A percentile compares a stretch with the other conserved stretches of the same genome.
phyloP scores from a whole-genome alignment of 345 rosid genomes.

The Heritiera littoralis region DNA sequence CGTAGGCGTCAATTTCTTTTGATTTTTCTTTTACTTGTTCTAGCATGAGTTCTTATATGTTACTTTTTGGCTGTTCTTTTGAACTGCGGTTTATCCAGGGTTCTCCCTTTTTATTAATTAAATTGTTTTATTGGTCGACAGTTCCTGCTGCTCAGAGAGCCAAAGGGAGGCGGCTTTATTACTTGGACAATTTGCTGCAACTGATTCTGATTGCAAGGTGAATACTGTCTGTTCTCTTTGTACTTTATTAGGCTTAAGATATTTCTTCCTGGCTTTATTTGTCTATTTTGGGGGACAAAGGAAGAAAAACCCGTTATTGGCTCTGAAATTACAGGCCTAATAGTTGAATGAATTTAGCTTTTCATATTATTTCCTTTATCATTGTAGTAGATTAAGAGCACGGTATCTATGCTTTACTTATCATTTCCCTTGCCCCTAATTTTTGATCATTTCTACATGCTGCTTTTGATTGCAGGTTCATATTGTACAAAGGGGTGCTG shows the following conservation, averaged over 20 bases:
- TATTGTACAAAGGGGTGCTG: slow-evolving; percentile 99
- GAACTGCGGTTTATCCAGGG: neutral
- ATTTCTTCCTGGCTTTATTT: neutral
- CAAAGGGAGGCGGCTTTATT: slow-evolving; percentile 98
- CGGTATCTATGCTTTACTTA: slow-evolving; percentile 3
- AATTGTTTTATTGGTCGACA: slow-evolving; percentile 35
- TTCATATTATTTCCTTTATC: neutral
- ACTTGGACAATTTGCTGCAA: slow-evolving; percentile 98
- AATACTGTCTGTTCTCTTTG: slow-evolving; percentile 14
- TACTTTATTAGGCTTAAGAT: slow-evolving; percentile 6
- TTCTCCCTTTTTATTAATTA: slow-evolving; percentile 18
- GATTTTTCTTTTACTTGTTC: neutral
- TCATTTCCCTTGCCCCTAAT: neutral
- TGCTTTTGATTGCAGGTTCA: slow-evolving; percentile 63
- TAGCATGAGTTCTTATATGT: neutral
- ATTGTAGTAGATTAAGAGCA: neutral
- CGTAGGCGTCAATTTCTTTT: slow-evolving; percentile 39
- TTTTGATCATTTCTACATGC: slow-evolving; percentile 11
- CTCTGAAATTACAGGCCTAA: slow-evolving; percentile 1
- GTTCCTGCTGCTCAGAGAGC: slow-evolving; percentile 97
- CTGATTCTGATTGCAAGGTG: slow-evolving; percentile 99
- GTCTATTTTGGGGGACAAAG: neutral
- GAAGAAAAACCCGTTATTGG: neutral
- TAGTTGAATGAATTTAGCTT: slow-evolving; percentile 9
- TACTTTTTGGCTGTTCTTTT: neutral